Percentiles rank a stretch among this genome's conserved stretches.
phyloP scores from a whole-genome alignment of 2,329 filamentous ascomycete species.

The Exophiala lecanii-corni region DNA sequence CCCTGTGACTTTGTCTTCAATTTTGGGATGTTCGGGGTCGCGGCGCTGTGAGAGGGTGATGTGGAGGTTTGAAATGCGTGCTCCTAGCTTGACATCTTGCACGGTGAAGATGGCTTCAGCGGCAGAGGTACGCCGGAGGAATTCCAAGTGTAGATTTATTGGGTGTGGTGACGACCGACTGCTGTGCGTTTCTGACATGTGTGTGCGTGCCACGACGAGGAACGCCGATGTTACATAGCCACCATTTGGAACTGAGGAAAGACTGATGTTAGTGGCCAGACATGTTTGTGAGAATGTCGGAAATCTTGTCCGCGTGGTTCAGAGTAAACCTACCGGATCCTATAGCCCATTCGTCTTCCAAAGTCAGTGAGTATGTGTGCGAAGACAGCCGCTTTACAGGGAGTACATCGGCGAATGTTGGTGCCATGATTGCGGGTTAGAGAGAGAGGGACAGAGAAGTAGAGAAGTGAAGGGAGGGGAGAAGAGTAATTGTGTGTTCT shows the following conservation, averaged over 20 bases:
- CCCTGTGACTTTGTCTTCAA: conserved; percentile 50
- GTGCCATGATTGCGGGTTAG: conserved; percentile 2
- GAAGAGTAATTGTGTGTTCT: too few relatives aligned
- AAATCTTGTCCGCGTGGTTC: too few relatives aligned
- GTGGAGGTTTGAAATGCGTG: conserved; percentile 60
- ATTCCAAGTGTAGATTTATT: conserved; percentile 61
- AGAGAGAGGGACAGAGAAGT: too few relatives aligned
- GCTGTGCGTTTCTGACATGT: conserved; percentile 53
- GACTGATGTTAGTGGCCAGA: neutral
- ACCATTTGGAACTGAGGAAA: conserved; percentile 61
- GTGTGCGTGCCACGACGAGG: conserved; percentile 53
- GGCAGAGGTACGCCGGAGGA: conserved; percentile 58
- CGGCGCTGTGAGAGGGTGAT: conserved; percentile 48
- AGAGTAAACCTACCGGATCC: conserved; percentile 57
- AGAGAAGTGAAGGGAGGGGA: too few relatives aligned
- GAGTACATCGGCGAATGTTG: conserved; percentile 25
- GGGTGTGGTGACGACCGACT: conserved; percentile 52
- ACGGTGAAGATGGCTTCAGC: conserved; percentile 56
- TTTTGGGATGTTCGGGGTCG: conserved; percentile 24
- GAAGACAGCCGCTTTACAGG: conserved; percentile 35
- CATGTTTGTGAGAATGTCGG: neutral
- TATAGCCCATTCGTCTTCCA: conserved; percentile 60
- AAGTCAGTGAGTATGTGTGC: conserved; percentile 54
- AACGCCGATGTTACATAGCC: conserved; percentile 64
- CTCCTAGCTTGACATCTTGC: conserved; percentile 60